Base-by-base conservation (phyloP, 140 eudicot genomes). In the Flaveria floridana region DNA sequence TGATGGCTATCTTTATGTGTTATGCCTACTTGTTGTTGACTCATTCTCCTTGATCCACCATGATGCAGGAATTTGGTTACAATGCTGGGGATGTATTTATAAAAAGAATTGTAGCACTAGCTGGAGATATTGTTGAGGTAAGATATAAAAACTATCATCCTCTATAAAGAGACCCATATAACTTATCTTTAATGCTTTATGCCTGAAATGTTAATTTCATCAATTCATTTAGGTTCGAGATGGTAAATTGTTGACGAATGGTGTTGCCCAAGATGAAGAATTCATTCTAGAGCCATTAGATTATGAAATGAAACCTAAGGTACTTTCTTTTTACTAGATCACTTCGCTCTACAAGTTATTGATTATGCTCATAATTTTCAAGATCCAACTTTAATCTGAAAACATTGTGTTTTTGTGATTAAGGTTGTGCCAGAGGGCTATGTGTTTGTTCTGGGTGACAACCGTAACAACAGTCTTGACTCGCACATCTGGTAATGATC, bases 391-490 rank as follows among this genome's bases (percentile, higher is more conserved):
- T 65, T 41, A 18, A 73, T 28, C 28, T 1, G 19, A 19, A 13
- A 16, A 64, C 47, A 15, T 14, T 2, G 62, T 6, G 67, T 28
- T 71, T 57, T 62, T 48, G 37, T 55, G 56, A 46, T 78, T 68
- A 78, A 93, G 98, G 78, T 93, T 79, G 96, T 93, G 16, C 98
- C 98, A 18, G 94, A 93, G 63, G 98, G 96, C 44, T 93, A 79
- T 70, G 98, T 93, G 55, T 93, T 90, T 74, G 98, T 93, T 73
- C 53, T 93, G 96, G 98, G 98, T 51, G 98, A 93, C 87, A 93
- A 93, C 65, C 93, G 97, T 41, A 93, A 93, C 77, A 87, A 89
- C 86, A 93, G 98, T 79, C 86, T 82, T 66, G 98, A 93, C 83
- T 93, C 98, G 0, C 98, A 88, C 79, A 79, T 82, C 78, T 93